phyloP scores from a whole-genome alignment of 495 filamentous ascomycete species.

The Trypethelium eluteriae region DNA sequence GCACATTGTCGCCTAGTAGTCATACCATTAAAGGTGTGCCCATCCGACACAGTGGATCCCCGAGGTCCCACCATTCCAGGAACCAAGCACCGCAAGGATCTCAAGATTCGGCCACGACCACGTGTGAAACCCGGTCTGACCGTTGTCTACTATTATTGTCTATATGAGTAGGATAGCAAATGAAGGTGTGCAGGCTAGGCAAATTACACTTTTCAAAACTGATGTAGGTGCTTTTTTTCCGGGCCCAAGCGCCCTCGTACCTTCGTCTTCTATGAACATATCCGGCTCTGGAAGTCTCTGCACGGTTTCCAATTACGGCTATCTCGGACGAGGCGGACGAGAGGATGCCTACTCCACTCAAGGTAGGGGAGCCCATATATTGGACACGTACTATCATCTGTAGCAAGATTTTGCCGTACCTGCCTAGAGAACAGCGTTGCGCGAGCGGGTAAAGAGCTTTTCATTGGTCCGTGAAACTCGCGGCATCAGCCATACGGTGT shows the following conservation, averaged over 20 bases:
- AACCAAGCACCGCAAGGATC: background rate
- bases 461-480: background rate
- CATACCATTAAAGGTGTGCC: background rate
- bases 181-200: no score
- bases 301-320: background rate
- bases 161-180: background rate
- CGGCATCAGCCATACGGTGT: no score
- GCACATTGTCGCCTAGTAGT: background rate
- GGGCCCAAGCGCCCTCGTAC: no score
- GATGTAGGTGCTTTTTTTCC: no score
- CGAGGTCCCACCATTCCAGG: background rate
- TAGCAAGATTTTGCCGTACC: background rate
- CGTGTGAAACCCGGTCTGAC: background rate
- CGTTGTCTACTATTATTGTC: background rate
- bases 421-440: background rate
- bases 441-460: background rate
- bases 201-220: no score
- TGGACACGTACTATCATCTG: background rate
- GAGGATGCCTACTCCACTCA: background rate
- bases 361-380: no score
- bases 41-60: background rate
- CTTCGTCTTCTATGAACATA: background rate
- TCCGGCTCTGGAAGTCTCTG: background rate
- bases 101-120: background rate
- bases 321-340: background rate